phyloP scores from a whole-genome alignment of 2,329 filamentous ascomycete species.

The Xylariaceae sp. region DNA sequence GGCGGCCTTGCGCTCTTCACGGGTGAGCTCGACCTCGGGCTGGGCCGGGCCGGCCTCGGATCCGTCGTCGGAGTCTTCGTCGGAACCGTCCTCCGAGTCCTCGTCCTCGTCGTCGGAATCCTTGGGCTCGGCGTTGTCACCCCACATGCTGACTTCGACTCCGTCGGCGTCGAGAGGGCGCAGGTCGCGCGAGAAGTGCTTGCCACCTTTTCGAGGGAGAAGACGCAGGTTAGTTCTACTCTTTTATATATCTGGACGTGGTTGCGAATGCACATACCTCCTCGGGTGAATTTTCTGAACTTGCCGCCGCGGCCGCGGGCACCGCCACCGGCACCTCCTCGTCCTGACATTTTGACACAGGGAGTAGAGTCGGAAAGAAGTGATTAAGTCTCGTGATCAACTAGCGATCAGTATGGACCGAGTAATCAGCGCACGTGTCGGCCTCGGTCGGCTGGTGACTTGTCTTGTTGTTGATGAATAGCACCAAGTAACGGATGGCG shows the following conservation, averaged over 20 bases:
- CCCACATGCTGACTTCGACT: slow-evolving; percentile 86
- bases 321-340: slow-evolving; percentile 39
- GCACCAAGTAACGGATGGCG: not conserved
- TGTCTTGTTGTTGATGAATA: not conserved
- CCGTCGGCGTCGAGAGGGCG: slow-evolving; percentile 84
- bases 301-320: slow-evolving; percentile 83
- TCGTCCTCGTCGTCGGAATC: slow-evolving; percentile 48
- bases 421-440: not conserved
- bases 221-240: not conserved
- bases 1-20: slow-evolving; percentile 80
- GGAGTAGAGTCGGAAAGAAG: not conserved
- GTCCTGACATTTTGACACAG: slow-evolving; percentile 39
- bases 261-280: slow-evolving; percentile 54
- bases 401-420: not conserved
- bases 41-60: slow-evolving; percentile 42
- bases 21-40: slow-evolving; percentile 56
- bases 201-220: slow-evolving; percentile 61
- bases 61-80: slow-evolving; percentile 42
- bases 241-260: not conserved
- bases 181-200: slow-evolving; percentile 90
- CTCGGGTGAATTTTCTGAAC: slow-evolving; percentile 87
- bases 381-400: not conserved
- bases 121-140: slow-evolving; percentile 49
- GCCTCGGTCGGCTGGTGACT: not conserved
- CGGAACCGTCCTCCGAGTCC: slow-evolving; percentile 38